phyloP scores from a whole-genome alignment of 2,329 filamentous ascomycete genomes.

The Scedosporium boydii region DNA sequence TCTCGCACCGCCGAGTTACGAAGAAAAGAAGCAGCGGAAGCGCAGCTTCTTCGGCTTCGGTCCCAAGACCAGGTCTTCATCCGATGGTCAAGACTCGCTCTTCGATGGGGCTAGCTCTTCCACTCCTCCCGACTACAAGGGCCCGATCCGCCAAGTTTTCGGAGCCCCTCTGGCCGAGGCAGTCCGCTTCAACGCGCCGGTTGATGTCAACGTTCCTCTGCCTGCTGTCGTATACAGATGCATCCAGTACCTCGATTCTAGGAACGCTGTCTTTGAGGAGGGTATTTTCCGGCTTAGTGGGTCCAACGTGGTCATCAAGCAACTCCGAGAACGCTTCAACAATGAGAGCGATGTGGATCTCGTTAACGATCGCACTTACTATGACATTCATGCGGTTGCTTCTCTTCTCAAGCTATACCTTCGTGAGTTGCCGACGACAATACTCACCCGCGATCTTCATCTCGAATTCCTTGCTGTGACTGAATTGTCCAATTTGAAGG shows the following conservation, averaged over 20 bases:
- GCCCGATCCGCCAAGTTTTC: conserved; percentile 64
- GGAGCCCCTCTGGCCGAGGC: conserved; percentile 79
- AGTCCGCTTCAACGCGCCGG: conserved; percentile 67
- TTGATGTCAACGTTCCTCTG: conserved; percentile 63
- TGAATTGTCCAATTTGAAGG: conserved; percentile 62
- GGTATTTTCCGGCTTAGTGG: conserved; percentile 95
- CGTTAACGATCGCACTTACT: conserved; percentile 70
- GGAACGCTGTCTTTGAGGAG: conserved; percentile 76
- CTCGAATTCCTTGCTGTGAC: conserved; percentile 78
- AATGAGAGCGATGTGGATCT: conserved; percentile 85
- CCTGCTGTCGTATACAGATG: conserved; percentile 93
- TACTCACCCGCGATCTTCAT: conserved; percentile 84
- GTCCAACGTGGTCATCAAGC: conserved; percentile 91
- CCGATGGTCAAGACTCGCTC: conserved; percentile 47
- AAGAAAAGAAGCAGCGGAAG: conserved; percentile 78
- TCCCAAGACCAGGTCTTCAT: conserved; percentile 47
- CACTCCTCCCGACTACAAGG: conserved; percentile 32
- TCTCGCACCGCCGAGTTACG: conserved; percentile 37
- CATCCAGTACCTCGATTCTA: conserved; percentile 81
- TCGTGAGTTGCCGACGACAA: conserved; percentile 81
- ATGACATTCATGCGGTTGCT: conserved; percentile 93
- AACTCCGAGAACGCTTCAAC: conserved; percentile 87
- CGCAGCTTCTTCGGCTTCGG: conserved; percentile 65
- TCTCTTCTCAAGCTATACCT: conserved; percentile 91
- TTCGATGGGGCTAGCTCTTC: conserved; percentile 41